Percentiles rank a stretch among this genome's conserved stretches.
phyloP scores from a whole-genome alignment of 202 grass and related monocot species.

The Schoenoplectus tabernaemontani region DNA sequence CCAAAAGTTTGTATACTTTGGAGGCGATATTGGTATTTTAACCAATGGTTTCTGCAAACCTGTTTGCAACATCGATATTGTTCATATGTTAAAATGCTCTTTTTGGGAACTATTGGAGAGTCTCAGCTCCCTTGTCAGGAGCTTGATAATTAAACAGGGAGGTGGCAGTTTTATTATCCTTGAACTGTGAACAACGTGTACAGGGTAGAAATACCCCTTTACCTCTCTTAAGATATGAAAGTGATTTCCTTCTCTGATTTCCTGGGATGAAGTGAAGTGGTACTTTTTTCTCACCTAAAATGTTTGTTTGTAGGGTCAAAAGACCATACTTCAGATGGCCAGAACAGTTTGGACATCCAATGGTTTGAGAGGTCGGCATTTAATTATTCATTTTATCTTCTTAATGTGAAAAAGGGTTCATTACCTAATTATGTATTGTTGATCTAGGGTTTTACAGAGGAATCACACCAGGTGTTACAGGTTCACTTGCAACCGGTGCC shows the following conservation, averaged over 20 bases:
- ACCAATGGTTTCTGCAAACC: not conserved
- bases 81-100: not conserved
- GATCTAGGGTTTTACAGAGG: constrained; percentile 83
- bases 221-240: not conserved
- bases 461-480: constrained; percentile 74
- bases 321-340: constrained; percentile 89
- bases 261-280: not conserved
- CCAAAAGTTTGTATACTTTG: not conserved
- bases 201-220: not conserved
- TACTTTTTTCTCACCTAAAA: constrained; percentile 18
- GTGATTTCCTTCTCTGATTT: not conserved
- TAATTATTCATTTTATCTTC: constrained; percentile 13
- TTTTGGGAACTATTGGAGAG: not conserved
- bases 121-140: too few relatives aligned
- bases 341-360: constrained; percentile 65
- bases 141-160: too few relatives aligned
- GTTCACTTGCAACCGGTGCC: constrained; percentile 81
- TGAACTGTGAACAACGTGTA: not conserved
- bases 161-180: too few relatives aligned
- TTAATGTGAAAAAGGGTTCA: not conserved
- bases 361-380: constrained; percentile 79
- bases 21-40: not conserved
- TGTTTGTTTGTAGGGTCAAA: constrained; percentile 54
- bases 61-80: not conserved
- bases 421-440: not conserved